Base-by-base conservation (phyloP, 495 filamentous ascomycete species). In the Penicillium simplicissimum region DNA sequence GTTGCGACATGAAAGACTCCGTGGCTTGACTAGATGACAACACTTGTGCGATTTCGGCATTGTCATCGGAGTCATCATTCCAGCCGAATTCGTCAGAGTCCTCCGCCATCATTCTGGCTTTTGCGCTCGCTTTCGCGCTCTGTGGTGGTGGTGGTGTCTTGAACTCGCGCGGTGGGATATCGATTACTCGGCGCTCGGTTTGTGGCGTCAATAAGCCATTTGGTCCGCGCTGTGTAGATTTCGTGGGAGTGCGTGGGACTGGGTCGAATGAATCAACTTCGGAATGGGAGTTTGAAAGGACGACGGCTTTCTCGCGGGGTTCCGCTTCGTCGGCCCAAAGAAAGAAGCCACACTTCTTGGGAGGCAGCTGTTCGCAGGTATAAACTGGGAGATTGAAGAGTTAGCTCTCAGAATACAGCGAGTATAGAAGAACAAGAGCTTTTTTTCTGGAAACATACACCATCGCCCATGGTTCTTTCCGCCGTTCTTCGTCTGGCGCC, bases 321-420 rank as follows among this genome's bases (percentile, higher is more conserved):
- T 81, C 72, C 0, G 89, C 89, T n/a, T 85, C 82, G 31, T 85
- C 82, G 31, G 81, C 78, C 84, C 86, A 93, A 3, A 92, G 73
- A 69, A 91, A 93, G 79, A 92, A 92, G 15, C 78, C 75, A 71
- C 90, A 93, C 38, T 77, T 74, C 43, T 78, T 65, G 1, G 73
- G 65, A 33, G 79, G 75, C 8, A 74, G 68, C 61, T 83, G 81
- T 58, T 83, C 83, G 69, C 90, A 92, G 8, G 79, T 85, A 67
- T 88, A 91, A 71, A 92, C 82, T 84, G 28, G 23, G 43, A 33
- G 10, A 34, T 14, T 42, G 54, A 9, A 31, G 8, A 2, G 4
- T 49, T 9, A 49, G 23, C 23, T 13, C 1, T 31, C 1, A 53
- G 33, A n/a, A 40, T 55, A 10, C 28, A 51, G 17, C 9, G 4